Evolutionary conservation across 352 stramenopile species (phyloP), one percentile per base, ranked within the genome.

Genomic region (Globisporangium spinosum): DNA sequence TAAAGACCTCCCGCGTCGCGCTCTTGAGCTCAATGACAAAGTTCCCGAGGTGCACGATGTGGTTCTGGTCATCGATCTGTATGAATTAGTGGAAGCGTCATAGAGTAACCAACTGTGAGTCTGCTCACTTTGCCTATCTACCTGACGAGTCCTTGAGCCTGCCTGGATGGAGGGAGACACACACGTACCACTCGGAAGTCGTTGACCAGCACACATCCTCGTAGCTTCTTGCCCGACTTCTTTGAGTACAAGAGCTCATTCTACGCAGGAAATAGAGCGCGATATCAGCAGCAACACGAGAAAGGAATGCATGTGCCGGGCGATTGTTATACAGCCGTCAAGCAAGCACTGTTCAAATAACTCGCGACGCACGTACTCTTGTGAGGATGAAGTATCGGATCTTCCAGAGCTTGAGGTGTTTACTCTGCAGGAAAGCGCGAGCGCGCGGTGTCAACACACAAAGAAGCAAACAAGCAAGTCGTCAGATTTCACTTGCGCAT

Each of bases 381-480:
- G 88, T 87, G 56, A 95, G 80, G 34, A 93, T 70, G 66, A 94
- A 95, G 72, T 93, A 95, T 45, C 88, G 88, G 49, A 95, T 83
- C 68, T 91, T 91, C 88, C 88, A 95, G 54, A 94, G 71, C 73
- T 93, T 92, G 17, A 95, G 54, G 67, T 95, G 88, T 62, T 91
- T 83, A 69, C 88, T 95, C 88, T 95, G 64, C 61, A 43, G 49
- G 43, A 22, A 51, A 22, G 43, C 43, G 43, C 15, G 43, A 49
- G 43, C 43, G 4, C 1, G 43, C 40, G 3, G 27, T 7, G 43
- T 40, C 15, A 25, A 25, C 29, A 63, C 56, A 70, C 17, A 57
- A 59, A 45, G 12, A 45, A 60, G 23, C n/a, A 35, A 15, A 20
- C 2, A n/a, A 49, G 4, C 13, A 51, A 49, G 15, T 49, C 40